Evolutionary conservation across 345 rosid genomes (phyloP).

Genomic region (Gossypium sturtianum): DNA sequence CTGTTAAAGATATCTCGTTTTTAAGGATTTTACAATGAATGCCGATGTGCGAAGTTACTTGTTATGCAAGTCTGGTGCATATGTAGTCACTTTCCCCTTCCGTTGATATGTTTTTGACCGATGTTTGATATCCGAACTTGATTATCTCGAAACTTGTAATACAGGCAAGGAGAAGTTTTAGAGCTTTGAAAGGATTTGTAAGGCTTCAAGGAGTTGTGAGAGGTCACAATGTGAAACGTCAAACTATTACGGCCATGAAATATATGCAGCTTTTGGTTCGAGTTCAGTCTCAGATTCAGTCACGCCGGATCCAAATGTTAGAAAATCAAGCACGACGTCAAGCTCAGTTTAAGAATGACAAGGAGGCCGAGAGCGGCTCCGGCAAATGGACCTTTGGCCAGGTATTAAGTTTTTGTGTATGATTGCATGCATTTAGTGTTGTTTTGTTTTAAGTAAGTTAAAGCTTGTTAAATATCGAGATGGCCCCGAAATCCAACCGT

Average conservation of each 20-base stretch:
- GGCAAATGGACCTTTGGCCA: constrained; percentile 49
- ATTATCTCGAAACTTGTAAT: constrained; percentile 14
- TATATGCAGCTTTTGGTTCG: constrained; percentile 91
- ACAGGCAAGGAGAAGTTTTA: constrained; percentile 88
- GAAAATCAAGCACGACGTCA: constrained; percentile 67
- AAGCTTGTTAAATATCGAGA: neutral
- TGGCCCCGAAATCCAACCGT: neutral
- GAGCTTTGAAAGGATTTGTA: constrained; percentile 86
- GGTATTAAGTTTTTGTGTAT: constrained; percentile 30
- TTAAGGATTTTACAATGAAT: neutral
- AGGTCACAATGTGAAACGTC: constrained; percentile 89
- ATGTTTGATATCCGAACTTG: neutral
- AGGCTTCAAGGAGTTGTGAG: constrained; percentile 97
- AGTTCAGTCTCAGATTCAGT: constrained; percentile 92
- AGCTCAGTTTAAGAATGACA: constrained; percentile 42
- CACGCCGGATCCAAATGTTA: constrained; percentile 83
- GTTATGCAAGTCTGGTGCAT: neutral
- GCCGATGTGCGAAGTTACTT: neutral
- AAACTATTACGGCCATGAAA: constrained; percentile 82
- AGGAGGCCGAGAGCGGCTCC: constrained; percentile 45
- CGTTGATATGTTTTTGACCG: neutral
- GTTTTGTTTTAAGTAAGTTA: neutral
- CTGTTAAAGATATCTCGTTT: neutral
- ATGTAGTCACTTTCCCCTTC: neutral
- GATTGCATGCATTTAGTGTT: neutral